phyloP scores from a whole-genome alignment of 306 rosid genomes.

The Prunus dulcis region DNA sequence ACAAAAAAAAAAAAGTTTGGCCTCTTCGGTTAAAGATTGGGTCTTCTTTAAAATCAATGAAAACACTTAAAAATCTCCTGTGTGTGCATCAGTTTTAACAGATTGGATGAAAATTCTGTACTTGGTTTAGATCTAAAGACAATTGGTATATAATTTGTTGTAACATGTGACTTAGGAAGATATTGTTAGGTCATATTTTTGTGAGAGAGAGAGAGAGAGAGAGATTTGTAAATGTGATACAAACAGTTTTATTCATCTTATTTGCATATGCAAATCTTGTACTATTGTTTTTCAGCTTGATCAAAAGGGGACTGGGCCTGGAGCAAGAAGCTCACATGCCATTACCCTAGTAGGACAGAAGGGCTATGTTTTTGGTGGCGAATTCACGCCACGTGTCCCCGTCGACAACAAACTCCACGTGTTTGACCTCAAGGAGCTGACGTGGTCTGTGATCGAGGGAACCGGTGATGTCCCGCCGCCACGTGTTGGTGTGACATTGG shows the following conservation, averaged over 20 bases:
- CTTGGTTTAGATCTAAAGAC: background rate
- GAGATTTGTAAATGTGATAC: background rate
- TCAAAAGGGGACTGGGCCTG: constrained; percentile 63
- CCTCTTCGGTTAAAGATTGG: background rate
- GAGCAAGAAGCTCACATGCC: constrained; percentile 93
- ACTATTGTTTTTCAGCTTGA: constrained; percentile 42
- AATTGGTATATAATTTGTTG: background rate
- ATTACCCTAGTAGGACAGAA: constrained; percentile 63
- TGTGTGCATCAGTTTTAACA: background rate
- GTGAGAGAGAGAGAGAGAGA: background rate
- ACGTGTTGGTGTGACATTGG: constrained; percentile 83
- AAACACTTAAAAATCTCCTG: background rate
- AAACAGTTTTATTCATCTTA: background rate
- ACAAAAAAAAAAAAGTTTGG: background rate
- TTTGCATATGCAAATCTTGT: background rate
- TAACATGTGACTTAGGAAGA: background rate
- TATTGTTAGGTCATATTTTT: background rate
- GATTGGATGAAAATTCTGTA: background rate
- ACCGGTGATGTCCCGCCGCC: constrained; percentile 68
- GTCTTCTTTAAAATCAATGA: background rate
- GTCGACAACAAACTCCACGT: constrained; percentile 74
- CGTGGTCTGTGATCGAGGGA: constrained; percentile 58
- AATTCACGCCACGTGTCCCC: constrained; percentile 80
- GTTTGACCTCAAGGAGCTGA: constrained; percentile 48
- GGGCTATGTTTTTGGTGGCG: constrained; percentile 83